Conservation (phyloP, 2,329 filamentous ascomycete species). For the Exophiala phaeomuriformis region DNA sequence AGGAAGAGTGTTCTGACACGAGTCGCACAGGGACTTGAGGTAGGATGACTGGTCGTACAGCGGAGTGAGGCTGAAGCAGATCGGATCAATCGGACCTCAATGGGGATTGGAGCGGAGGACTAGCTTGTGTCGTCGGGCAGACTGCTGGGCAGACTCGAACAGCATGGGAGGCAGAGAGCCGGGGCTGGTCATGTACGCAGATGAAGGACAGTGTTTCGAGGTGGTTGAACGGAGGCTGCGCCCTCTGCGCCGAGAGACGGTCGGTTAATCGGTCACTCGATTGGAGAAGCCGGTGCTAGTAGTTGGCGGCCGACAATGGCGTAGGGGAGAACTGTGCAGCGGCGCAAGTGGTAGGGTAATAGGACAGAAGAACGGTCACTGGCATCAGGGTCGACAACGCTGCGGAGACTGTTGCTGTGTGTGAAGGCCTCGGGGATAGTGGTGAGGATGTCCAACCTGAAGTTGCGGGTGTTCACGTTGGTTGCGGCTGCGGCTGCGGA, state of each 20-base stretch:
- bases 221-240: background rate
- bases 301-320: too few species aligned
- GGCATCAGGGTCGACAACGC: too few species aligned
- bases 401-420: too few species aligned
- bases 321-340: too few species aligned
- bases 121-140: slow-evolving; percentile 8
- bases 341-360: too few species aligned
- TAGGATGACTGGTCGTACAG: slow-evolving; percentile 9
- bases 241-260: background rate
- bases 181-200: background rate
- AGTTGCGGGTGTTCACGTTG: too few species aligned
- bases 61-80: background rate
- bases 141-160: slow-evolving; percentile 12
- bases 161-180: background rate
- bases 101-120: background rate
- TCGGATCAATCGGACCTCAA: background rate
- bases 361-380: too few species aligned
- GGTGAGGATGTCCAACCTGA: too few species aligned
- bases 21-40: background rate
- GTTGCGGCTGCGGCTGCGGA: too few species aligned
- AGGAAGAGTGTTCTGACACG: slow-evolving; percentile 1
- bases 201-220: background rate
- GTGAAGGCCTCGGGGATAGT: too few species aligned
- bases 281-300: background rate
- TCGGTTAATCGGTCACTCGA: background rate